Percentiles rank a stretch among this genome's conserved stretches.
Conservation (phyloP, 768 basidiomycete genomes). For the Lactifluus subvellereus region DNA sequence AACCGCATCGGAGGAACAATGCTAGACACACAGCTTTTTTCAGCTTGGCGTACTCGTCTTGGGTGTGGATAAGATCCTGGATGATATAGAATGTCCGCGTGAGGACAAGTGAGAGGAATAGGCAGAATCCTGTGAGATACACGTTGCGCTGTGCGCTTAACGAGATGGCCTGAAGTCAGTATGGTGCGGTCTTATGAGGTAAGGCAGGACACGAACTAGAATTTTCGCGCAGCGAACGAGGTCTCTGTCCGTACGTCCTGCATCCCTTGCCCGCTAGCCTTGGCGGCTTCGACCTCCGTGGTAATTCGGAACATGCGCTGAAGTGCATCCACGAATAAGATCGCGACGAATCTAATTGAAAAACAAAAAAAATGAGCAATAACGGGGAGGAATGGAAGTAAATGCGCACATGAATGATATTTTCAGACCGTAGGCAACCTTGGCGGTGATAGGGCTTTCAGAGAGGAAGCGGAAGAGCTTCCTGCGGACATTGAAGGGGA, state of each 20-base stretch:
- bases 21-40: conserved; percentile 46
- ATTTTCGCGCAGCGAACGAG: conserved; percentile 87
- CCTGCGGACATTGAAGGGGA: conserved; percentile 74
- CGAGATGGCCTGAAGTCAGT: conserved; percentile 4
- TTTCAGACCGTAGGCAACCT: conserved; percentile 85
- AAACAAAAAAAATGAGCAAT: neutral
- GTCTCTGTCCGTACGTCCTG: conserved; percentile 74
- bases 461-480: conserved; percentile 65
- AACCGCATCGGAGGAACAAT: neutral
- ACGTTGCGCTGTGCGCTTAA: conserved; percentile 80
- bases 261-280: conserved; percentile 42
- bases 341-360: conserved; percentile 60
- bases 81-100: conserved; percentile 90
- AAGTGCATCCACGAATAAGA: conserved; percentile 87
- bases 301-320: conserved; percentile 87
- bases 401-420: conserved; percentile 81
- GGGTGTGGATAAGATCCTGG: conserved; percentile 83
- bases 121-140: conserved; percentile 88
- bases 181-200: neutral
- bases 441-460: conserved; percentile 65
- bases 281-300: conserved; percentile 65
- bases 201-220: conserved; percentile 57
- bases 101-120: conserved; percentile 94
- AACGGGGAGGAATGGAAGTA: neutral
- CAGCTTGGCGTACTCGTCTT: conserved; percentile 81